Evolutionary conservation across 108 stramenopile species (phyloP).

Genomic region (Cafeteria roenbergensis): DNA sequence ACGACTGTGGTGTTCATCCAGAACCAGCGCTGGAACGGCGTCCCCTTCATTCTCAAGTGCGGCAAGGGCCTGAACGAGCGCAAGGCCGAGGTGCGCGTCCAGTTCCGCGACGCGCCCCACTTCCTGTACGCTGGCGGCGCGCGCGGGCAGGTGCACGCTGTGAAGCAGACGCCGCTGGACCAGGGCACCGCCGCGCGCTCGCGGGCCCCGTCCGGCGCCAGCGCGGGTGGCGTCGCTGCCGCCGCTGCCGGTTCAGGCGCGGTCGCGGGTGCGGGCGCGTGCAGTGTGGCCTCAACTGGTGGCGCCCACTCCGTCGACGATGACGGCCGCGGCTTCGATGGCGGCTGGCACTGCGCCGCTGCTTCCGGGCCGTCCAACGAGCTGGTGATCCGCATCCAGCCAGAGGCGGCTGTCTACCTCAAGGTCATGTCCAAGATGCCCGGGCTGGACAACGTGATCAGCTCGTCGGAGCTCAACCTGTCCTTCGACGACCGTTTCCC

Average conservation of each 20-base stretch:
- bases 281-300: too few relatives aligned
- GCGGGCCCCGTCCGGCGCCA: too few relatives aligned
- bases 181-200: not conserved
- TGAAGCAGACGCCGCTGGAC: not conserved
- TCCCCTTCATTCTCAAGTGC: slow-evolving; percentile 88
- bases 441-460: slow-evolving; percentile 25
- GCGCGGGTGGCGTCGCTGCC: too few relatives aligned
- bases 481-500: slow-evolving; percentile 30
- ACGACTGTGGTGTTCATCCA: slow-evolving; percentile 62
- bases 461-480: slow-evolving; percentile 36
- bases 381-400: slow-evolving; percentile 80
- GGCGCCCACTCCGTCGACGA: not conserved
- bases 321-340: too few relatives aligned
- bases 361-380: slow-evolving; percentile 66
- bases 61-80: slow-evolving; percentile 88
- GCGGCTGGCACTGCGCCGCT: slow-evolving; percentile 41
- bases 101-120: slow-evolving; percentile 60
- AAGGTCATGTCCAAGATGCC: slow-evolving; percentile 44
- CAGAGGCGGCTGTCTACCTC: slow-evolving; percentile 71
- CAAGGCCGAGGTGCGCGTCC: slow-evolving; percentile 85
- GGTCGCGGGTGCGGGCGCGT: too few relatives aligned
- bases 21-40: slow-evolving; percentile 86
- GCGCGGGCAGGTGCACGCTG: not conserved
- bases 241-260: too few relatives aligned
- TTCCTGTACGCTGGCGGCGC: not conserved